Conservation (phyloP, 1,284 basidiomycete species). For the Cutaneotrichosporon cavernicola region DNA sequence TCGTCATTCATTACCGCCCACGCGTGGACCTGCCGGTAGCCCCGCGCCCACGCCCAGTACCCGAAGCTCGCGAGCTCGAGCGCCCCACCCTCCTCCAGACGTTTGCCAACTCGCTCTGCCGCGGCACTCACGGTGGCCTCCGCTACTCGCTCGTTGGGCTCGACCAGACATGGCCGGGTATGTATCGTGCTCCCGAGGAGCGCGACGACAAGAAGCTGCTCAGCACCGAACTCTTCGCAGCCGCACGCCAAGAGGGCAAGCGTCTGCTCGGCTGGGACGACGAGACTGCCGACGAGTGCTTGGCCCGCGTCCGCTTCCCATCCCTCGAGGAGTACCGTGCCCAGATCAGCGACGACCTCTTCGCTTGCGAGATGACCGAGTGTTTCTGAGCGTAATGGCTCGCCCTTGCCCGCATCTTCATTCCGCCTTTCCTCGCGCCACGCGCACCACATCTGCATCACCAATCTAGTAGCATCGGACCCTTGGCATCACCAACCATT, state of each 20-base stretch:
- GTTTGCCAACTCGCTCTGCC: conserved; percentile 2
- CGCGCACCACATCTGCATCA: neutral
- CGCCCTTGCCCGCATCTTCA: no score
- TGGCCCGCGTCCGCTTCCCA: neutral
- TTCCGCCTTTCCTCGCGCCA: no score
- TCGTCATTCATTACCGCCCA: neutral
- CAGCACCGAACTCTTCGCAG: neutral
- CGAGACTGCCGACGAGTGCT: neutral
- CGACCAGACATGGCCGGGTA: neutral
- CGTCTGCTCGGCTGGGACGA: conserved; percentile 5
- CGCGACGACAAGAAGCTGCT: neutral
- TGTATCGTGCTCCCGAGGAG: neutral
- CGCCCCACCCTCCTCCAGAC: neutral
- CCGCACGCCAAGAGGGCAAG: neutral
- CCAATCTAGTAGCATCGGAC: neutral
- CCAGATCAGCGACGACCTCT: neutral
- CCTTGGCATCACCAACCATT: neutral
- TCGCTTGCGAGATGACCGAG: neutral
- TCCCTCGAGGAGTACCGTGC: neutral
- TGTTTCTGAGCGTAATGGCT: neutral
- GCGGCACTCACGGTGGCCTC: conserved; percentile 2
- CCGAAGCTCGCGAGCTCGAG: neutral
- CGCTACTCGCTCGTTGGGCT: neutral
- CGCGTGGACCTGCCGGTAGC: neutral
- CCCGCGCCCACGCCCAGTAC: neutral